Evolutionary conservation across 805 yeast species (phyloP).

Genomic region (Dipodascus geniculatus): DNA sequence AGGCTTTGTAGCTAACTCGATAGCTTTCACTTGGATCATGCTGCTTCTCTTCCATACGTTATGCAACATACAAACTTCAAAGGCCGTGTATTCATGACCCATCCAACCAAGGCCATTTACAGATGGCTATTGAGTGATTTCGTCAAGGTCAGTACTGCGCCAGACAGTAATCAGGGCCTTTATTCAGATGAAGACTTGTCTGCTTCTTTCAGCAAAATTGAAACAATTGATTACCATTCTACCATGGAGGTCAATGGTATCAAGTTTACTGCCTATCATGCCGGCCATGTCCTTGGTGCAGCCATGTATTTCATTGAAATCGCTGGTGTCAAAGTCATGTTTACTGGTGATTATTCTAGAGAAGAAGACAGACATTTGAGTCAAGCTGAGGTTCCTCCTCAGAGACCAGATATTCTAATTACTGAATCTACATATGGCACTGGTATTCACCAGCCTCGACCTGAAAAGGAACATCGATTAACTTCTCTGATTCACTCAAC

Average conservation of each 20-base stretch:
- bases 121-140: conserved; percentile 92
- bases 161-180: conserved; percentile 30
- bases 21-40: conserved; percentile 88
- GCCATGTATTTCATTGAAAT: conserved; percentile 95
- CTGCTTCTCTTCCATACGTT: conserved; percentile 94
- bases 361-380: conserved; percentile 93
- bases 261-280: conserved; percentile 94
- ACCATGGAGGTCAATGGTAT: conserved; percentile 92
- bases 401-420: conserved; percentile 76
- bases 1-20: background rate
- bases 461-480: conserved; percentile 71
- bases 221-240: conserved; percentile 90
- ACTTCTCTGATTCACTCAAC: conserved; percentile 79
- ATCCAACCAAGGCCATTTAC: conserved; percentile 96
- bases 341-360: conserved; percentile 95
- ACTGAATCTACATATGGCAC: conserved; percentile 97
- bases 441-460: conserved; percentile 87
- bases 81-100: conserved; percentile 98
- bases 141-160: conserved; percentile 66
- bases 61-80: conserved; percentile 93
- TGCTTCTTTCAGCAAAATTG: conserved; percentile 79
- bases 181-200: conserved; percentile 86
- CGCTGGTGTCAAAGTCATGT: conserved; percentile 78
- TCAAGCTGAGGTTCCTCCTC: conserved; percentile 81
- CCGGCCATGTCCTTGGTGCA: conserved; percentile 99